Evolutionary conservation across 345 rosid genomes (phyloP), one percentile per base, ranked within the genome.

Genomic region (Moringa oleifera): DNA sequence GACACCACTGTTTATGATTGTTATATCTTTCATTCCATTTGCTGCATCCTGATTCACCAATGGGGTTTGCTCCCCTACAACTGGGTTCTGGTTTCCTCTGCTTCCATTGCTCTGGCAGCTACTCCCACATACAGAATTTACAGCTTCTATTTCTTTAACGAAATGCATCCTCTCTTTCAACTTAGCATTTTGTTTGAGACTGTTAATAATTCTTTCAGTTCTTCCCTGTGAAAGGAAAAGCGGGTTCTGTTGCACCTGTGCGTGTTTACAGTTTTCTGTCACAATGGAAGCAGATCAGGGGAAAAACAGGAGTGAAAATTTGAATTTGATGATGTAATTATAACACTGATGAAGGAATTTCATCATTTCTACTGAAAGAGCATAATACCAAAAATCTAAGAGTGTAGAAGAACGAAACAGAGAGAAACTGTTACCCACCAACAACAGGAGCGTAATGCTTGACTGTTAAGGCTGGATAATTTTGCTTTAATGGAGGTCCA

Each of bases 131-230:
- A 19, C 45, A 25, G 66, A 60, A 21, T 57, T 50, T 6, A 4
- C 63, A 7, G 64, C 68, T 67, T 68, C 74, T 66, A 63, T 58
- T 56, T 61, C 73, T 51, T 65, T 51, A 33, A 62, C 60, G 50
- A 10, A 17, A 47, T 28, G 59, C 64, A 56, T 61, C 23, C 61
- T 75, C 61, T 45, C 72, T 25, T 66, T 56, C 11, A 18, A 64
- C 57, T 53, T 68, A 57, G 64, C 62, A 46, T 72, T 73, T 64
- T 66, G 75, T 65, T 74, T 74, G 59, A 79, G 81, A 66, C 57
- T 70, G 62, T 68, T 77, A 69, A 83, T 66, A 63, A 78, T 78
- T 51, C 78, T 84, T 52, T 73, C 81, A 23, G 78, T 74, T 61
- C 77, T 71, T 68, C 79, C 83, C 57, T 59, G 79, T 69, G 55